Conservation (phyloP, 306 rosid genomes). For the Cicer pinnatifidum region DNA sequence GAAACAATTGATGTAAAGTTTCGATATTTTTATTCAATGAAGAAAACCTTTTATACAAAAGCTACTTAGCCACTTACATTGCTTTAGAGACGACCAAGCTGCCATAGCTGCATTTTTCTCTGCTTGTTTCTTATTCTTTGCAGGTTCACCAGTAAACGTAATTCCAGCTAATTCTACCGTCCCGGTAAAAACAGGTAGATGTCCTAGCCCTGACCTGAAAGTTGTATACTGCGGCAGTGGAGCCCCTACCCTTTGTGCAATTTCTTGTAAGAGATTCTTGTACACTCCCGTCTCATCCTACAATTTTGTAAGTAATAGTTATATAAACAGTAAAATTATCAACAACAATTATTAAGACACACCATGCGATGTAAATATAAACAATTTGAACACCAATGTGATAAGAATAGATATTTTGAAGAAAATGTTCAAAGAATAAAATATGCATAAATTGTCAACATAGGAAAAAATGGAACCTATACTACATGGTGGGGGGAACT, state of each 20-base stretch:
- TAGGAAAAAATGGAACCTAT: neutral
- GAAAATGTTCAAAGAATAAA: neutral
- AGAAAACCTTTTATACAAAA: conserved; percentile 20
- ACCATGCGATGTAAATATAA: conserved; percentile 3
- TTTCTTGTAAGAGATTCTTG: conserved; percentile 97
- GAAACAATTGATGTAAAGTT: neutral
- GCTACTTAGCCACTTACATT: conserved; percentile 61
- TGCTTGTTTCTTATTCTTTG: conserved; percentile 97
- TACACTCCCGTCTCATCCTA: conserved; percentile 99
- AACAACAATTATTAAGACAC: neutral
- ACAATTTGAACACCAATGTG: neutral
- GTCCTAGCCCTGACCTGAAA: conserved; percentile 93
- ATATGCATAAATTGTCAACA: neutral
- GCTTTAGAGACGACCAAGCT: conserved; percentile 96
- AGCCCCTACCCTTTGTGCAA: conserved; percentile 97
- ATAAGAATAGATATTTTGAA: neutral
- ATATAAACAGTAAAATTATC: conserved; percentile 17
- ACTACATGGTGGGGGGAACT: neutral
- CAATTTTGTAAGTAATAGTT: conserved; percentile 36
- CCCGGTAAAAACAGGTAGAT: conserved; percentile 96
- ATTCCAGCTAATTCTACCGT: conserved; percentile 92
- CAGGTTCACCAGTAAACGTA: conserved; percentile 92
- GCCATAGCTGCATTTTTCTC: conserved; percentile 99
- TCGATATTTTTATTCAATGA: neutral
- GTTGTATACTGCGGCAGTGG: conserved; percentile 96